Base-by-base conservation (phyloP, 148 eudicot genomes). In the Cornus controversa region DNA sequence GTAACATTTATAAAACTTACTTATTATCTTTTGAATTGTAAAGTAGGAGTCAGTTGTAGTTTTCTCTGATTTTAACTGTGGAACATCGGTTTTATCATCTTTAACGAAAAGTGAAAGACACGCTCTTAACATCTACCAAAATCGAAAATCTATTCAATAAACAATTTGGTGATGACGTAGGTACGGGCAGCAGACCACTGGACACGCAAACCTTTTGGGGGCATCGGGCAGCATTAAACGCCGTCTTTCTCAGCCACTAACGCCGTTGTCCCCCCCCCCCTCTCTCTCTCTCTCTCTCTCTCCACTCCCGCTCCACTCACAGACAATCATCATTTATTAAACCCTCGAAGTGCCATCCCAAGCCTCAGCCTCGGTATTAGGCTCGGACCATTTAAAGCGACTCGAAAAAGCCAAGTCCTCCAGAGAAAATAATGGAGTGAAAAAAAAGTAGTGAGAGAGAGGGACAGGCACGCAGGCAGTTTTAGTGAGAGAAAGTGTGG, bases 161-260 rank as follows among this genome's bases (percentile, higher is more conserved):
- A 50, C 5, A 3, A 50, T 13, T 13, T 50, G 57, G 57, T 0
- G 4, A 0, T 50, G 57, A 50, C 57, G 57, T 50, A 5, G 20
- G 16, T 11, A 13, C 18, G 57, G 57, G 57, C 57, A 50, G 57
- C 57, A 37, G 6, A 27, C 25, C 28, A 36, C 15, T 67, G 11
- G 68, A 58, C 76, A 72, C 81, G 75, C 69, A 62, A 65, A 65
- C 66, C 53, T 29, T 3, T 31, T 29, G 24, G 70, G 70, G 76
- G 75, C 67, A 68, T 3, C 64, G 74, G 82, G 78, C 81, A 75
- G 75, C 71, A 50, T 67, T 80, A 47, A 80, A 80, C 84, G 84
- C 82, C 87, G 86, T 84, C 68, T n/a, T 42, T 75, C 79, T 70
- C 71, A 62, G 67, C 74, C 83, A 69, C 82, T 81, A n/a, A 54